Conservation (phyloP, 2,329 filamentous ascomycete species). For the Colletotrichum simmondsii region DNA sequence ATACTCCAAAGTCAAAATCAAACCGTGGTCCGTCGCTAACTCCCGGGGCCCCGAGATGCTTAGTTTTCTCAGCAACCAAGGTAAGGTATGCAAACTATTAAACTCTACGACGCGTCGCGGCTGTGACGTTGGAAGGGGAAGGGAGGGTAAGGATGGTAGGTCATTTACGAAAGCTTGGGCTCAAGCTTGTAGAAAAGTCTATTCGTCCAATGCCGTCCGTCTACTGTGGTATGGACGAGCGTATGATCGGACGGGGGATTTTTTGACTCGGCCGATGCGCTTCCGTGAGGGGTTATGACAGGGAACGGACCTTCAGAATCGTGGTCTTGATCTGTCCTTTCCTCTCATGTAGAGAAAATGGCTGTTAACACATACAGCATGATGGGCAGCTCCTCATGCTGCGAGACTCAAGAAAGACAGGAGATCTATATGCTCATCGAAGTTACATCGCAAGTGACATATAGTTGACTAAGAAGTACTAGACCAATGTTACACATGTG, state of each 20-base stretch:
- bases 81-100: not conserved
- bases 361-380: too few species aligned
- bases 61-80: not conserved
- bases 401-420: too few species aligned
- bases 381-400: too few species aligned
- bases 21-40: too few species aligned
- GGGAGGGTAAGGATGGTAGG: not conserved
- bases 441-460: too few species aligned
- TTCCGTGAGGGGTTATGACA: not conserved
- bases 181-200: not conserved
- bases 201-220: not conserved
- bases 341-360: not conserved
- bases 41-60: not conserved
- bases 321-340: not conserved
- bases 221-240: not conserved
- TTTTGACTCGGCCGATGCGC: not conserved
- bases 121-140: not conserved
- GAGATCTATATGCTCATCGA: too few species aligned
- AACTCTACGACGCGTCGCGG: not conserved
- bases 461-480: too few species aligned
- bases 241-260: not conserved
- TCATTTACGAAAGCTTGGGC: not conserved
- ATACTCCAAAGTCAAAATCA: not conserved
- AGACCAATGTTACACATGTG: too few species aligned
- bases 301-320: not conserved